Percentiles rank a stretch among this genome's conserved stretches.
phyloP scores from a whole-genome alignment of 768 basidiomycete species.

The Kwoniella sp. region DNA sequence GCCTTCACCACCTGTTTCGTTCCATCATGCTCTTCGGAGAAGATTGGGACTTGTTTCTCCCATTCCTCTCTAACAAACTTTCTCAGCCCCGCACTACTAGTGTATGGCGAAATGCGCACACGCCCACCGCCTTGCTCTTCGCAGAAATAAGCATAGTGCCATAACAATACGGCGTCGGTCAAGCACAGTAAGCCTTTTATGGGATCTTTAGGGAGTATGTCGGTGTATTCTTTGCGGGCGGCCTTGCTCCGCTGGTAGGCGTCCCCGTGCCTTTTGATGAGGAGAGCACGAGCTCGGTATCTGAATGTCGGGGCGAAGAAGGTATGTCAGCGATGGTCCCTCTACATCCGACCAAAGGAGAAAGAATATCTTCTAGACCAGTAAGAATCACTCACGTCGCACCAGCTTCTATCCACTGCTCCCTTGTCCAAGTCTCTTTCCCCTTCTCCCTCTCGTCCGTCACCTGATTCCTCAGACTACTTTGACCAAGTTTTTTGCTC shows the following conservation, averaged over 20 bases:
- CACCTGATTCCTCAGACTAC: conserved; percentile 27
- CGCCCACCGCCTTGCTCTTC: conserved; percentile 39
- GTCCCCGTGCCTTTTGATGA: conserved; percentile 45
- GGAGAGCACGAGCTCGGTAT: conserved; percentile 36
- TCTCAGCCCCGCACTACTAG: conserved; percentile 29
- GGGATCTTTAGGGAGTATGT: conserved; percentile 31
- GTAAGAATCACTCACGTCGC: conserved; percentile 20
- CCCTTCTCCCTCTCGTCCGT: conserved; percentile 11
- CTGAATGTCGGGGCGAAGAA: conserved; percentile 19
- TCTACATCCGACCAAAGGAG: neutral
- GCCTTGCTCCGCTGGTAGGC: conserved; percentile 30
- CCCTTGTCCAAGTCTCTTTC: conserved; percentile 32
- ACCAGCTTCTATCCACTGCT: conserved; percentile 32
- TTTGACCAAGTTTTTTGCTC: conserved; percentile 17
- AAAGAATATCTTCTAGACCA: neutral
- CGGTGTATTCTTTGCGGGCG: conserved; percentile 28
- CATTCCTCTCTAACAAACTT: conserved; percentile 34
- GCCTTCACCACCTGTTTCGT: conserved; percentile 35
- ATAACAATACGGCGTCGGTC: conserved; percentile 46
- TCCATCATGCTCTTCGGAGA: conserved; percentile 21
- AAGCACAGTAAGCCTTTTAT: conserved; percentile 40
- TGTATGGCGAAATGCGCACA: conserved; percentile 28
- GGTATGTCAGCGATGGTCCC: no score
- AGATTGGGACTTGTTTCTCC: conserved; percentile 36
- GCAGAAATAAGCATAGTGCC: conserved; percentile 45